These are phyloP conservation scores for Schizochytrium sp. DNA, from an alignment of 108 stramenopile genomes.

Conservation along the genomic window DNA sequence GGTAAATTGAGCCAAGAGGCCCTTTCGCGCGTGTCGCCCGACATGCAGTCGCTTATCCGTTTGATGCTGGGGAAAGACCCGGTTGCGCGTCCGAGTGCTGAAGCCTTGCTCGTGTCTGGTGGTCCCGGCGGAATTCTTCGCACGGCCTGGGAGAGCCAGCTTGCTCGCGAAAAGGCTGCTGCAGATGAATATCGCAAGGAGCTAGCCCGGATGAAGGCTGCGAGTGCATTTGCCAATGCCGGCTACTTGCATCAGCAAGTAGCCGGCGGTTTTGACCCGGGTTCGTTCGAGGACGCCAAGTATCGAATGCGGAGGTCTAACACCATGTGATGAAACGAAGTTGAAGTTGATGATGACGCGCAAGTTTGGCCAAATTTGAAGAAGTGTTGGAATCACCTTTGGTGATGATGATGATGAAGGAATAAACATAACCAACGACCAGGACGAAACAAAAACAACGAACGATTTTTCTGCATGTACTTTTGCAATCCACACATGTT, in stretches of 20 bases:
- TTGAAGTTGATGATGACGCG: too few species aligned
- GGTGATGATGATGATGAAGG: too few species aligned
- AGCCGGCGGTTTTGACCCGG: not conserved
- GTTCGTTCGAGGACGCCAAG: not conserved
- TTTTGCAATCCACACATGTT: too few species aligned
- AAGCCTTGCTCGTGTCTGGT: not conserved
- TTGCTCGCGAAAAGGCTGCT: not conserved
- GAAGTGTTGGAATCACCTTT: too few species aligned
- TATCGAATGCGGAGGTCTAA: not conserved
- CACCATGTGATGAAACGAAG: not conserved
- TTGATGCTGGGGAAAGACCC: not conserved
- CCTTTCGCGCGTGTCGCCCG: not conserved
- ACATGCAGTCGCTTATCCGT: not conserved
- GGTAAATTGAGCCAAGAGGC: constrained; percentile 13
- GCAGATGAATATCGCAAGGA: not conserved
- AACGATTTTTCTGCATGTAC: too few species aligned
- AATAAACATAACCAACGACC: too few species aligned
- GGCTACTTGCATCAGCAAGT: not conserved
- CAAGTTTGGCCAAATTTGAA: too few species aligned
- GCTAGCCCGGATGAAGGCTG: not conserved
- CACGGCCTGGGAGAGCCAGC: not conserved
- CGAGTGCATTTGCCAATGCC: not conserved
- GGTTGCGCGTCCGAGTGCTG: not conserved
- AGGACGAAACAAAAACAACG: too few species aligned
- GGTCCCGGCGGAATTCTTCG: not conserved